Conservation (phyloP, 2,329 filamentous ascomycete species). For the Epicoccum nigrum region DNA sequence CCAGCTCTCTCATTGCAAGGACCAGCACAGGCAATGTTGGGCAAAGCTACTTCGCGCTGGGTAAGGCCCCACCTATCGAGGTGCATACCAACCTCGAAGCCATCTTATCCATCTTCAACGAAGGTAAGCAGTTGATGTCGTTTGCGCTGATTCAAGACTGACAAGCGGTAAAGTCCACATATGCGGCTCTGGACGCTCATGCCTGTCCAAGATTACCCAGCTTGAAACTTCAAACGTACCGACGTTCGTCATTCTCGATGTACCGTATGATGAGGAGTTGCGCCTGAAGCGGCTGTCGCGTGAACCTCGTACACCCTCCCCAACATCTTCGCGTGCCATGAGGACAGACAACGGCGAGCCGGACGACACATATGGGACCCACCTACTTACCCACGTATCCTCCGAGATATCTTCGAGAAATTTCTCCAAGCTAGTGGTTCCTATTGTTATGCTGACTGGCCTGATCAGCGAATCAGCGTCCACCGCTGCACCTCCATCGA, state of each 20-base stretch:
- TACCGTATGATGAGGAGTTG: conserved; percentile 52
- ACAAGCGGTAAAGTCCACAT: conserved; percentile 46
- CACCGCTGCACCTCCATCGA: conserved; percentile 40
- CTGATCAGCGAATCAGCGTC: conserved; percentile 43
- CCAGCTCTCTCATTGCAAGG: conserved; percentile 40
- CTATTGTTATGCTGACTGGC: conserved; percentile 49
- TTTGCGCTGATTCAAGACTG: conserved; percentile 2
- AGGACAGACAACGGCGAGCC: conserved; percentile 44
- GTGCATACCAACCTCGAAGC: conserved; percentile 49
- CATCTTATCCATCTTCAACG: conserved; percentile 49
- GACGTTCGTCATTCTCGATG: conserved; percentile 51
- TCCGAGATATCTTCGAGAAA: conserved; percentile 50
- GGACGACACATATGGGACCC: conserved; percentile 52
- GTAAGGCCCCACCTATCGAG: conserved; percentile 41
- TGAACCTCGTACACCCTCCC: conserved; percentile 50
- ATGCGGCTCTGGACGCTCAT: conserved; percentile 48
- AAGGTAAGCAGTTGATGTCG: conserved; percentile 40
- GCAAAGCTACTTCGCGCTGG: conserved; percentile 45
- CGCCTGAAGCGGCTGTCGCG: conserved; percentile 49
- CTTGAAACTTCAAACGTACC: conserved; percentile 45
- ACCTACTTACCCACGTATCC: conserved; percentile 50
- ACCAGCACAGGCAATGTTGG: conserved; percentile 42
- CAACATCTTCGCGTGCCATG: conserved; percentile 42
- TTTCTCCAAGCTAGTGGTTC: conserved; percentile 50
- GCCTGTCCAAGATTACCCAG: conserved; percentile 45